Conservation (phyloP, 805 yeast species). For the Yamadazyma tumulicola region DNA sequence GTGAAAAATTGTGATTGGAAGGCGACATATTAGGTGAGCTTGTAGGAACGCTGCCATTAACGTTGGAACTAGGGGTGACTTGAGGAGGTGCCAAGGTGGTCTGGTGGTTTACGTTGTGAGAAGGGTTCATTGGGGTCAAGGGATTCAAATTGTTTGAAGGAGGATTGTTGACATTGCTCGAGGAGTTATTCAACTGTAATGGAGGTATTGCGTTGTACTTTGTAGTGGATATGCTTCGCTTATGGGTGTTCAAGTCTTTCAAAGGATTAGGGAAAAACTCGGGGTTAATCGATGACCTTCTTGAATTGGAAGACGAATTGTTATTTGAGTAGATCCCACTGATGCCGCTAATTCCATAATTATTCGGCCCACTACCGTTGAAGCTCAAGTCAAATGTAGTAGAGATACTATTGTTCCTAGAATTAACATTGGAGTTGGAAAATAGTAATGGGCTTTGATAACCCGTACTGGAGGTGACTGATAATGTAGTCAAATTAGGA, state of each 20-base stretch:
- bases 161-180: background rate
- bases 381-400: conserved; percentile 25
- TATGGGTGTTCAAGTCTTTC: conserved; percentile 15
- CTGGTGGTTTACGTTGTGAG: background rate
- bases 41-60: background rate
- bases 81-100: conserved; percentile 2
- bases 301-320: conserved; percentile 25
- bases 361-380: conserved; percentile 3
- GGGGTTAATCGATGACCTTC: conserved; percentile 43
- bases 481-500: conserved; percentile 14
- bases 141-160: conserved; percentile 1
- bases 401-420: conserved; percentile 41
- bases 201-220: conserved; percentile 8
- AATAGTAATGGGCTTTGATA: conserved; percentile 17
- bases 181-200: conserved; percentile 7
- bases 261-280: conserved; percentile 42
- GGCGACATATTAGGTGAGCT: conserved; percentile 1
- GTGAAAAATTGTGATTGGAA: no score
- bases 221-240: conserved; percentile 27
- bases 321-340: conserved; percentile 15
- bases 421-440: conserved; percentile 30
- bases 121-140: background rate
- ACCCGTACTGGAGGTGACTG: conserved; percentile 6
- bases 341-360: background rate
- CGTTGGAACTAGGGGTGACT: background rate